Evolutionary conservation across 2,329 filamentous ascomycete genomes (phyloP).

Genomic region (Fusarium protoensiforme): DNA sequence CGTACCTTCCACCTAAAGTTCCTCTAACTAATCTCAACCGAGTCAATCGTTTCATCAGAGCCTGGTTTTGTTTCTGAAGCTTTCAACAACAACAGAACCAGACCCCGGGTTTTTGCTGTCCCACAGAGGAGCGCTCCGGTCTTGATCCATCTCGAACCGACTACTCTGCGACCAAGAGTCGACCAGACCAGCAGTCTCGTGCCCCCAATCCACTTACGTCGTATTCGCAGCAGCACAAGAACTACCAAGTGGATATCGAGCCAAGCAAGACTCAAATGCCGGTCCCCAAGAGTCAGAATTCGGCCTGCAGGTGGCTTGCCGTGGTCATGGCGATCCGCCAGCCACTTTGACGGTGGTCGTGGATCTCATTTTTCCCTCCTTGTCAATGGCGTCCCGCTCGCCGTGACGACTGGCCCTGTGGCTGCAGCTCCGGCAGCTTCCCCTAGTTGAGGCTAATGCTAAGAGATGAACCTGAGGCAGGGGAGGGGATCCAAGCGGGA

Average conservation of each 20-base stretch:
- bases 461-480: slow-evolving; percentile 15
- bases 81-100: background rate
- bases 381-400: slow-evolving; percentile 34
- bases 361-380: slow-evolving; percentile 30
- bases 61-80: background rate
- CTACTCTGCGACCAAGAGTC: background rate
- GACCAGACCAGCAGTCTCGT: background rate
- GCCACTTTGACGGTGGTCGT: slow-evolving; percentile 35
- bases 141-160: background rate
- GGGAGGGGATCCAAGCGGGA: slow-evolving; percentile 28
- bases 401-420: slow-evolving; percentile 26
- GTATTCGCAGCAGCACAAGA: background rate
- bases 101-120: background rate
- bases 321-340: slow-evolving; percentile 35
- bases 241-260: slow-evolving; percentile 1
- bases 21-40: slow-evolving; percentile 24
- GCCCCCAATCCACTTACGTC: background rate
- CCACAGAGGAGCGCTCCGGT: background rate
- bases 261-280: slow-evolving; percentile 16
- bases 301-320: slow-evolving; percentile 27
- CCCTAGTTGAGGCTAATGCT: slow-evolving; percentile 29
- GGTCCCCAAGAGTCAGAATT: slow-evolving; percentile 23
- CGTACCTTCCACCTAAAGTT: slow-evolving; percentile 33
- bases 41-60: background rate
- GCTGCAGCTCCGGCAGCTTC: slow-evolving; percentile 38